phyloP scores from a whole-genome alignment of 495 filamentous ascomycete genomes.

The Halenospora varia region DNA sequence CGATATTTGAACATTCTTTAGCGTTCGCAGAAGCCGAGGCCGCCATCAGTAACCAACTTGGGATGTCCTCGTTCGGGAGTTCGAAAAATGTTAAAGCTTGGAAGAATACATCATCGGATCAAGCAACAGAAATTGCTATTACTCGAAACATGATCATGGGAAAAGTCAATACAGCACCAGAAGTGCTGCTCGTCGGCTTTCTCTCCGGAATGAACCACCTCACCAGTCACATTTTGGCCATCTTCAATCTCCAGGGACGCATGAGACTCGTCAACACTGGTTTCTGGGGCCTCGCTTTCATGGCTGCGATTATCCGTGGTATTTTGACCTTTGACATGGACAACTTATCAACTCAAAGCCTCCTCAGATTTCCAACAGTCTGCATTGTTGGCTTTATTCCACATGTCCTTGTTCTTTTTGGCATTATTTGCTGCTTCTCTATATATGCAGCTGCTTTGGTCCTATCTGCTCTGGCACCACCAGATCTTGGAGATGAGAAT shows the following conservation, averaged over 20 bases:
- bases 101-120: constrained; percentile 25
- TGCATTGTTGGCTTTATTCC: constrained; percentile 94
- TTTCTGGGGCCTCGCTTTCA: constrained; percentile 86
- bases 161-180: constrained; percentile 76
- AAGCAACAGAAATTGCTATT: constrained; percentile 44
- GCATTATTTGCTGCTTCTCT: constrained; percentile 64
- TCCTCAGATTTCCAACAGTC: constrained; percentile 84
- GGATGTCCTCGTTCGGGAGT: constrained; percentile 58
- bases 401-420: constrained; percentile 76
- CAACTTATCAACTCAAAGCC: constrained; percentile 38
- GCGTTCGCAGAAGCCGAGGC: constrained; percentile 96
- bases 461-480: constrained; percentile 69
- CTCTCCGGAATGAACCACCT: constrained; percentile 87
- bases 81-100: constrained; percentile 21
- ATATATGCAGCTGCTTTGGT: constrained; percentile 77
- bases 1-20: constrained; percentile 91
- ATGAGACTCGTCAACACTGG: constrained; percentile 80
- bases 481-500: constrained; percentile 27
- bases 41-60: constrained; percentile 70
- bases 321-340: constrained; percentile 55
- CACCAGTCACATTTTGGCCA: constrained; percentile 76
- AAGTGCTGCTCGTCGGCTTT: constrained; percentile 79
- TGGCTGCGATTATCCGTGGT: constrained; percentile 73
- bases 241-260: constrained; percentile 71
- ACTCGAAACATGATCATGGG: constrained; percentile 54